Evolutionary conservation across 2,329 filamentous ascomycete species (phyloP).

Genomic region (Penicillium aurantiogriseum): DNA sequence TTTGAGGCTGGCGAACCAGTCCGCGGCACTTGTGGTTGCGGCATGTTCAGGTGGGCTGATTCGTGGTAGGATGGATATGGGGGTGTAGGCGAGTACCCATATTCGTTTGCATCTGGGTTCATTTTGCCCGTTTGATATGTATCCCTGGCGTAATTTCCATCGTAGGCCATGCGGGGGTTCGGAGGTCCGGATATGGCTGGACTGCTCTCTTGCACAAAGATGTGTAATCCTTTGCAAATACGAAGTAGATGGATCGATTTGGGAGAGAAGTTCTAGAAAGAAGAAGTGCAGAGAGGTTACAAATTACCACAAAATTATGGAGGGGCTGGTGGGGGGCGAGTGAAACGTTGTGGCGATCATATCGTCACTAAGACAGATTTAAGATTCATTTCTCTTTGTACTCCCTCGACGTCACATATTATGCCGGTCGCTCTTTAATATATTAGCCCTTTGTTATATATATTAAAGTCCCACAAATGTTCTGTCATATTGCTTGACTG

Average conservation of each 20-base stretch:
- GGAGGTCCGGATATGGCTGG: background rate
- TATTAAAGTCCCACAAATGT: slow-evolving; percentile 8
- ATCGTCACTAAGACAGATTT: slow-evolving; percentile 1
- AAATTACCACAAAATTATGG: slow-evolving; percentile 7
- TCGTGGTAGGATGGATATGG: slow-evolving; percentile 36
- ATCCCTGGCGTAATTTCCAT: slow-evolving; percentile 39
- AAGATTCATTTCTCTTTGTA: slow-evolving; percentile 3
- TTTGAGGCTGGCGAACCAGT: slow-evolving; percentile 22
- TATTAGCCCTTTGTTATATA: background rate
- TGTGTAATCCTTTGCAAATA: background rate
- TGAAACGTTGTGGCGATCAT: slow-evolving; percentile 21
- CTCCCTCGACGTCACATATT: slow-evolving; percentile 6
- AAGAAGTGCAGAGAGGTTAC: background rate
- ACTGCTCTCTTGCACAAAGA: background rate
- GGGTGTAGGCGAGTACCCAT: slow-evolving; percentile 27
- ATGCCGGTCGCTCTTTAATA: background rate
- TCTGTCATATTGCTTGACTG: slow-evolving; percentile 14
- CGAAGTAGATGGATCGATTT: background rate
- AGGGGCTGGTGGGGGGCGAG: slow-evolving; percentile 13
- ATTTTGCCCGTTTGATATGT: slow-evolving; percentile 29
- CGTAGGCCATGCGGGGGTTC: slow-evolving; percentile 40
- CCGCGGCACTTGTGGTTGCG: slow-evolving; percentile 34
- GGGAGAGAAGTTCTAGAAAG: background rate
- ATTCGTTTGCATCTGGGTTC: slow-evolving; percentile 25
- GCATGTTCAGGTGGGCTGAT: slow-evolving; percentile 35